Conservation (phyloP, 179 eudicot species). For the Spergularia azorica region DNA sequence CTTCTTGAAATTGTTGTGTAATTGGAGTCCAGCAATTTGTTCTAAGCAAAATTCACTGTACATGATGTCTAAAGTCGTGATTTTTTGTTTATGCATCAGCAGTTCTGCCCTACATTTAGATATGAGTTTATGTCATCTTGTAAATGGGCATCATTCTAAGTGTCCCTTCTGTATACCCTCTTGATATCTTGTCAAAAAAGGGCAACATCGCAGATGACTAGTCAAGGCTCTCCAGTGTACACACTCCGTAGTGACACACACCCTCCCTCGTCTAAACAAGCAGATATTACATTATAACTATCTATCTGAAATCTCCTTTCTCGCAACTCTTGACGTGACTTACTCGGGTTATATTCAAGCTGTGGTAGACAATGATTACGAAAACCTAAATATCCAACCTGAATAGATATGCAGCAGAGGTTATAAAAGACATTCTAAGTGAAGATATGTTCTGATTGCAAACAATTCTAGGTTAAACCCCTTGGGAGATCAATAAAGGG, state of each 20-base stretch:
- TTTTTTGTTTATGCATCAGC: no score
- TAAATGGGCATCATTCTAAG: no score
- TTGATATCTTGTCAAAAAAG: no score
- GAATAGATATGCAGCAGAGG: background rate
- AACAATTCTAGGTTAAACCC: background rate
- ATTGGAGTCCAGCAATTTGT: no score
- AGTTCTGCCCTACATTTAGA: no score
- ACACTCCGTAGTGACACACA: background rate
- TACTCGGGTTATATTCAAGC: background rate
- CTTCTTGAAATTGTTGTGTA: no score
- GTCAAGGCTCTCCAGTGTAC: background rate
- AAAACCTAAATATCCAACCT: background rate
- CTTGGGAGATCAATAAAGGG: background rate
- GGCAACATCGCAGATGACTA: background rate
- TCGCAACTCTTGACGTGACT: background rate
- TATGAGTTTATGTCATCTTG: no score
- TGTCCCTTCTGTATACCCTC: no score
- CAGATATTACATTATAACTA: background rate
- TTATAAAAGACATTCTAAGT: background rate
- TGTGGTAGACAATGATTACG: background rate
- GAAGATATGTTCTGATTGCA: background rate
- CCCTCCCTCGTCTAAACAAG: background rate
- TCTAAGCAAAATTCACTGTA: no score
- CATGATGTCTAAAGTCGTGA: no score
- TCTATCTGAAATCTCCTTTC: background rate